Evolutionary conservation across 768 basidiomycete genomes (phyloP).

Genomic region (Lactifluus echinatus): DNA sequence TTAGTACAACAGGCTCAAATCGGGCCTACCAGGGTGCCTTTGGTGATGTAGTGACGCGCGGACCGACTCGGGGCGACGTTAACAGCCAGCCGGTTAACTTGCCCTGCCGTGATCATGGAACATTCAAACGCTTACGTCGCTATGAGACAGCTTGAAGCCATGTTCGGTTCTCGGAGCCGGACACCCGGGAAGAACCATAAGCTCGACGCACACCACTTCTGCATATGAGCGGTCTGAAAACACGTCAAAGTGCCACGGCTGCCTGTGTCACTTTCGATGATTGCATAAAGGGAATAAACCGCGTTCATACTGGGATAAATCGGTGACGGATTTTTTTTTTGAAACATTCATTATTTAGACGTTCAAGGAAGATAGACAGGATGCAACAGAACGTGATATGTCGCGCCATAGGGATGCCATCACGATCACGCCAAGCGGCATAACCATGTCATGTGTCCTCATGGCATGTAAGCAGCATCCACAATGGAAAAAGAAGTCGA

Average conservation of each 20-base stretch:
- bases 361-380: slow-evolving; percentile 1
- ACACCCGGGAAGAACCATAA: background rate
- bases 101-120: background rate
- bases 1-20: background rate
- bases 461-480: background rate
- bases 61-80: background rate
- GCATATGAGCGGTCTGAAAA: too few species aligned
- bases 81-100: background rate
- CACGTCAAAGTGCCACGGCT: background rate
- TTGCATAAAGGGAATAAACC: background rate
- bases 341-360: background rate
- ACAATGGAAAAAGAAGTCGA: background rate
- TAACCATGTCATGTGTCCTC: background rate
- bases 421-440: background rate
- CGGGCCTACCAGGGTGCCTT: background rate
- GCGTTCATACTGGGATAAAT: background rate
- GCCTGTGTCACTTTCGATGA: background rate
- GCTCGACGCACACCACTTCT: too few species aligned
- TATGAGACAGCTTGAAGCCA: background rate
- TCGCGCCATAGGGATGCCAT: slow-evolving; percentile 1
- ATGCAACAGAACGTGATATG: background rate
- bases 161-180: background rate
- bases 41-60: background rate
- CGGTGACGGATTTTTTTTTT: background rate
- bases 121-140: background rate